Evolutionary conservation across 441 rosid genomes (phyloP).

Genomic region (Corymbia citriodora): DNA sequence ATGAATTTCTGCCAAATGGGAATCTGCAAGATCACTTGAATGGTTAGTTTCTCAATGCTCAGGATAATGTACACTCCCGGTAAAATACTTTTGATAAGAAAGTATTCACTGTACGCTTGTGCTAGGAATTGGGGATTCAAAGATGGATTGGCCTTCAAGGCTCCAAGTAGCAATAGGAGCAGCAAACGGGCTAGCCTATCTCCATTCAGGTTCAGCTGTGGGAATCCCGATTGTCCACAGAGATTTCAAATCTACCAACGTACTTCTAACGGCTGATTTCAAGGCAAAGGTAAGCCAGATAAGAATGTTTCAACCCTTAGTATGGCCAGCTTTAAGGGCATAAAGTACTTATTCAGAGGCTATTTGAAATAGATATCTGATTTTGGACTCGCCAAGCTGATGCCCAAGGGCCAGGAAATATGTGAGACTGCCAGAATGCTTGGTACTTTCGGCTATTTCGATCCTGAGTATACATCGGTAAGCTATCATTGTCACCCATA

Average conservation of each 20-base stretch:
- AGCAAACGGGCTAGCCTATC: slow-evolving; percentile 91
- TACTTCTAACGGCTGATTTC: slow-evolving; percentile 61
- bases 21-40: slow-evolving; percentile 95
- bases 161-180: slow-evolving; percentile 84
- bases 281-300: slow-evolving; percentile 71
- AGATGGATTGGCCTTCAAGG: slow-evolving; percentile 76
- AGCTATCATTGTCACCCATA: background rate
- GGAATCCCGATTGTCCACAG: slow-evolving; percentile 93
- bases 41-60: slow-evolving; percentile 36
- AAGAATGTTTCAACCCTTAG: background rate
- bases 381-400: slow-evolving; percentile 92
- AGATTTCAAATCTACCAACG: slow-evolving; percentile 91
- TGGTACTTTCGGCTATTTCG: slow-evolving; percentile 96
- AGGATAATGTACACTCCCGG: background rate
- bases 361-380: slow-evolving; percentile 62
- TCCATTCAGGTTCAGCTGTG: slow-evolving; percentile 72
- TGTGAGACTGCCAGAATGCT: slow-evolving; percentile 87
- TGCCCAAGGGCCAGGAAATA: slow-evolving; percentile 91
- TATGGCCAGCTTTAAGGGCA: background rate
- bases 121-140: slow-evolving; percentile 71
- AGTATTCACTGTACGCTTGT: background rate
- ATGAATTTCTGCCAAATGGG: slow-evolving; percentile 85
- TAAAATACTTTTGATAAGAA: background rate
- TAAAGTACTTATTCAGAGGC: background rate
- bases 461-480: slow-evolving; percentile 95